Conservation (phyloP, 192 early-diverging fungal species). For the Mortierella hygrophila region DNA sequence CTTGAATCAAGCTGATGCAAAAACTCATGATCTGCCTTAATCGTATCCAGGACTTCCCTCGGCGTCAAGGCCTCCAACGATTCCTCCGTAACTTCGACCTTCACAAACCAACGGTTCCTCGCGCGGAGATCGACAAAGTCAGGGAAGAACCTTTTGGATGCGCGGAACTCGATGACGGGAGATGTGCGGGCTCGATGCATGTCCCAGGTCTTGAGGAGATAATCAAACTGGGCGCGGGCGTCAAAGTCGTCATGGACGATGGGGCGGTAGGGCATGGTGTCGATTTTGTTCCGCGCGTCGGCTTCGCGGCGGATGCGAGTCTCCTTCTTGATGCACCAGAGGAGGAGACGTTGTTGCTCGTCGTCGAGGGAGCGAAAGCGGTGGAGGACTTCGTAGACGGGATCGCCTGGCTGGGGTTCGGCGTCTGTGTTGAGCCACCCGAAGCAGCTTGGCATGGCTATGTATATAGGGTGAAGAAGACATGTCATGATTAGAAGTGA, state of each 20-base stretch:
- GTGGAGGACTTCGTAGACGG: constrained; percentile 14
- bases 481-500: not conserved
- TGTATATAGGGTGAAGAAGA: not conserved
- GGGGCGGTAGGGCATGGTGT: not conserved
- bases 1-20: not conserved
- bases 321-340: constrained; percentile 2
- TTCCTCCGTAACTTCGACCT: not conserved
- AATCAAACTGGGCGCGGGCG: constrained; percentile 8
- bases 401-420: not conserved
- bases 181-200: constrained; percentile 10
- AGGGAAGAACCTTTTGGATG: not conserved
- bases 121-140: constrained; percentile 1
- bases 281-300: not conserved
- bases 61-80: not conserved
- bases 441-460: constrained; percentile 15
- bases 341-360: constrained; percentile 3
- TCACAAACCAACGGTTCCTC: not conserved
- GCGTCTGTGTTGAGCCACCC: not conserved
- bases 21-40: constrained; percentile 8
- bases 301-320: not conserved
- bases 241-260: not conserved
- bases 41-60: not conserved
- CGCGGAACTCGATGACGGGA: constrained; percentile 13
- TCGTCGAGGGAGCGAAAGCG: constrained; percentile 12
- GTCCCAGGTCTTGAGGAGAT: constrained; percentile 10